phyloP scores from a whole-genome alignment of 371 early-diverging fungal genomes.

The Mucor piriformis region DNA sequence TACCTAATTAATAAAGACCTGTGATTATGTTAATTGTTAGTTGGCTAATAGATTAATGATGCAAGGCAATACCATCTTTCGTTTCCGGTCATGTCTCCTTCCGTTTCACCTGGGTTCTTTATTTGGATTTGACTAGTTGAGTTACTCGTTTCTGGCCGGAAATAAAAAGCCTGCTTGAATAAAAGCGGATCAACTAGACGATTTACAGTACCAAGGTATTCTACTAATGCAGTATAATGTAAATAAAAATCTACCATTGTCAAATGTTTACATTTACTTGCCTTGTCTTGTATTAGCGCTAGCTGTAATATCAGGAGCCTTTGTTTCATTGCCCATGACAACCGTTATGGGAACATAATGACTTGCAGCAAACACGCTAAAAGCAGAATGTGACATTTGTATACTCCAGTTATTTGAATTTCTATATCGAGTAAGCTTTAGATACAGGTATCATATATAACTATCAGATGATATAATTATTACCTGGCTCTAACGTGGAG shows the following conservation, averaged over 20 bases:
- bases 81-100: constrained; percentile 49
- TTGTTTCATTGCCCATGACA: background rate
- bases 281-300: constrained; percentile 4
- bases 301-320: background rate
- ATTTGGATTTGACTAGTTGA: constrained; percentile 65
- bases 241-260: too few relatives aligned
- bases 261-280: background rate
- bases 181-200: constrained; percentile 26
- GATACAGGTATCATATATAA: background rate
- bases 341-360: constrained; percentile 25
- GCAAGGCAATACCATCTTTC: constrained; percentile 58
- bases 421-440: constrained; percentile 5
- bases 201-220: constrained; percentile 21
- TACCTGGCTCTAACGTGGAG: constrained; percentile 46
- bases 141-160: constrained; percentile 26
- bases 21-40: too few relatives aligned
- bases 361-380: constrained; percentile 29
- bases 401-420: constrained; percentile 55
- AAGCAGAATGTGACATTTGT: constrained; percentile 35
- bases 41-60: too few relatives aligned
- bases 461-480: background rate
- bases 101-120: constrained; percentile 56
- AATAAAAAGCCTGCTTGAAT: constrained; percentile 38
- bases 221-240: constrained; percentile 4
- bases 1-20: constrained; percentile 60